Conservation (phyloP, 345 rosid species). For the Hibiscus tridactylites region DNA sequence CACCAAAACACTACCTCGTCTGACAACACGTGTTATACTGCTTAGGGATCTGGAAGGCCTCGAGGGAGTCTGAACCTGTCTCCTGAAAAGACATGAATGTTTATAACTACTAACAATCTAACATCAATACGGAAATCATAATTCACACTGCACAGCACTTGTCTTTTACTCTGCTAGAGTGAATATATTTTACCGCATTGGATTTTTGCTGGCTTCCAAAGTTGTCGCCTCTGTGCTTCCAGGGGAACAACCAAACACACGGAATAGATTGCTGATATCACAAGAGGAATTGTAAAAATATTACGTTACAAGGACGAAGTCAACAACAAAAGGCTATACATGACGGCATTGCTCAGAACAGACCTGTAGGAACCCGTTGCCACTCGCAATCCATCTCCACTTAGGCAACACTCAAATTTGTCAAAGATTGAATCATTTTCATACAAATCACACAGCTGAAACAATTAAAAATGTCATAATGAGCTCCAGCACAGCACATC, state of each 20-base stretch:
- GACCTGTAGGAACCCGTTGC: constrained; percentile 99
- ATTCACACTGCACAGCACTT: background rate
- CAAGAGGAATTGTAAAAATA: background rate
- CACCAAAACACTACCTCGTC: constrained; percentile 61
- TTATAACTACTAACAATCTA: background rate
- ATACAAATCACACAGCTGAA: constrained; percentile 93
- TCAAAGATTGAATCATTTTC: constrained; percentile 98
- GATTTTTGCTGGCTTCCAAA: constrained; percentile 97
- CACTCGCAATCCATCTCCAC: constrained; percentile 86
- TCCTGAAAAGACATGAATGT: constrained; percentile 32
- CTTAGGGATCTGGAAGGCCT: constrained; percentile 86
- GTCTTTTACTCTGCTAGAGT: background rate
- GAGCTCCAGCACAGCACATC: constrained; percentile 4
- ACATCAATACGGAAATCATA: background rate
- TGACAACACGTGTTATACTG: constrained; percentile 86
- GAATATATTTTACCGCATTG: constrained; percentile 62
- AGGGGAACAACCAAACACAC: constrained; percentile 71
- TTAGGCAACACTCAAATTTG: constrained; percentile 94
- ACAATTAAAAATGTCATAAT: constrained; percentile 9
- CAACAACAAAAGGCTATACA: background rate
- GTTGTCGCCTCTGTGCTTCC: constrained; percentile 79
- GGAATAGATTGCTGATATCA: constrained; percentile 75
- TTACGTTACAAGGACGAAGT: background rate
- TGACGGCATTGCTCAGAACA: background rate
- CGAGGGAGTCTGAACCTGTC: constrained; percentile 87